Percentiles rank a stretch among this genome's conserved stretches.
Conservation (phyloP, 2,329 filamentous ascomycete genomes). For the Fusarium beomiforme region DNA sequence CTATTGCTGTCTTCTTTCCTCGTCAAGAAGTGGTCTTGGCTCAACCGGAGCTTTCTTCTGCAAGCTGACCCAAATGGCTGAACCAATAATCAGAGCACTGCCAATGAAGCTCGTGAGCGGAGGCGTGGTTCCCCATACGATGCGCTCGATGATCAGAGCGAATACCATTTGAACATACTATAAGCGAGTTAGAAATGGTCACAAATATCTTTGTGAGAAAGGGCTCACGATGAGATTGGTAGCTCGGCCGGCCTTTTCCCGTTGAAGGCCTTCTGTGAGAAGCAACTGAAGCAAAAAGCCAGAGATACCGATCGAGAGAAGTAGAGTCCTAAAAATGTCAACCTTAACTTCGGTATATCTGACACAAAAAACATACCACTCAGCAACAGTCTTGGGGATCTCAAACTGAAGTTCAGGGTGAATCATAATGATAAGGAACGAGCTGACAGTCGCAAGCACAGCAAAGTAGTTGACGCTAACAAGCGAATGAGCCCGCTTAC, state of each 20-base stretch:
- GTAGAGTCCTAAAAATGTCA: constrained; percentile 60
- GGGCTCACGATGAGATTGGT: constrained; percentile 46
- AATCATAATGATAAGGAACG: constrained; percentile 65
- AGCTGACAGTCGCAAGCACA: constrained; percentile 71
- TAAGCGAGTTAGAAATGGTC: neutral
- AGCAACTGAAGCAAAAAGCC: constrained; percentile 85
- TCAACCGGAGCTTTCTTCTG: constrained; percentile 50
- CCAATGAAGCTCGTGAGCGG: constrained; percentile 52
- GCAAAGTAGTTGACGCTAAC: constrained; percentile 84
- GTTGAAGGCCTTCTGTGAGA: constrained; percentile 75
- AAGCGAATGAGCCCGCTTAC: constrained; percentile 77
- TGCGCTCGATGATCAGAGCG: constrained; percentile 51
- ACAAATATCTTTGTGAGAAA: fast-evolving
- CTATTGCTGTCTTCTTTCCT: constrained; percentile 47
- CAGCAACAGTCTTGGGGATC: constrained; percentile 39
- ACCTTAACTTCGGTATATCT: fast-evolving
- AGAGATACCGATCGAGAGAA: constrained; percentile 71
- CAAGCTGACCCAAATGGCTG: constrained; percentile 54
- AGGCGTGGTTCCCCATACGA: constrained; percentile 56
- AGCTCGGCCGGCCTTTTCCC: constrained; percentile 64
- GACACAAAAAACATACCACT: constrained; percentile 38
- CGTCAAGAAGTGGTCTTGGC: constrained; percentile 42
- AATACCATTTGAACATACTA: constrained; percentile 49
- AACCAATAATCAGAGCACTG: constrained; percentile 53
- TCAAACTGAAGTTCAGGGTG: constrained; percentile 55